phyloP scores from a whole-genome alignment of 305 asterid genomes.

The Fraxinus platypoda region DNA sequence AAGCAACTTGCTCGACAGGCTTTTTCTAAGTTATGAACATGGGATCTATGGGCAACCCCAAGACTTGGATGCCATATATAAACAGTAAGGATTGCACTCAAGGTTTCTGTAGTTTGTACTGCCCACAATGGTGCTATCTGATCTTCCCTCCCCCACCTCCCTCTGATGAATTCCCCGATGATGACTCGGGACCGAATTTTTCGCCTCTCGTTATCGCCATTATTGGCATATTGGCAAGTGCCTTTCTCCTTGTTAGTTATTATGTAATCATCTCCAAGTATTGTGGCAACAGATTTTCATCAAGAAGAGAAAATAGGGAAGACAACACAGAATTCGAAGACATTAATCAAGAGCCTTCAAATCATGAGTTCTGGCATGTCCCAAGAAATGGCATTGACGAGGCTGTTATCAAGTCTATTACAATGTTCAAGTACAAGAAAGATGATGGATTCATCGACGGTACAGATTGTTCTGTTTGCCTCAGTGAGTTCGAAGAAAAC shows the following conservation, averaged over 20 bases:
- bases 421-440: conserved; percentile 39
- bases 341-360: conserved; percentile 25
- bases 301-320: conserved; percentile 20
- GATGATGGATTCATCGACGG: conserved; percentile 35
- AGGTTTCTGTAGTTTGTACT: conserved; percentile 50
- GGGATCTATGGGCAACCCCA: conserved; percentile 30
- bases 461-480: conserved; percentile 53
- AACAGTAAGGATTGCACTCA: conserved; percentile 51
- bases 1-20: not conserved
- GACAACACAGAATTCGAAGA: conserved; percentile 17
- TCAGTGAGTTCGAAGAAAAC: conserved; percentile 51
- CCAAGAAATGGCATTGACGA: conserved; percentile 43
- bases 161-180: conserved; percentile 22
- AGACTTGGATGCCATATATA: conserved; percentile 44
- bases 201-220: conserved; percentile 35
- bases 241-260: conserved; percentile 34
- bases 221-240: conserved; percentile 30
- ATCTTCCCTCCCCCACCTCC: conserved; percentile 54
- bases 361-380: conserved; percentile 30
- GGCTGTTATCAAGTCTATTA: conserved; percentile 39
- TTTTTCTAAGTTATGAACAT: not conserved
- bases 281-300: conserved; percentile 28
- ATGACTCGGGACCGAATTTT: conserved; percentile 27
- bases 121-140: conserved; percentile 58
- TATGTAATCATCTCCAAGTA: conserved; percentile 35